Evolutionary conservation across 2,329 filamentous ascomycete species (phyloP), one percentile per base, ranked within the genome.

Genomic region (Calonectria pteridis): DNA sequence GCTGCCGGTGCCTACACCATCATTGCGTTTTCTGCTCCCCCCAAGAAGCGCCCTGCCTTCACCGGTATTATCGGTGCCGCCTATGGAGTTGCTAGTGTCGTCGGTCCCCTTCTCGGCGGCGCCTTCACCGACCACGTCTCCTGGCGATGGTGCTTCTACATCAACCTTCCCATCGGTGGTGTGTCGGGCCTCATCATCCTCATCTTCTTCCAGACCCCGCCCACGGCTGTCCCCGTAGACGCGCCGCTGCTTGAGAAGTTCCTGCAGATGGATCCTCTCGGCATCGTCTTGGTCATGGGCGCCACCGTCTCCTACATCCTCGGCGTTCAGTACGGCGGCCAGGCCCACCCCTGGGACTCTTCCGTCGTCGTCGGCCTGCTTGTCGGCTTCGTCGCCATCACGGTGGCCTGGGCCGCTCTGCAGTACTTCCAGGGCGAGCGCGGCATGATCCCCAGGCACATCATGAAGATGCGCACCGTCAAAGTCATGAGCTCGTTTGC

Each of bases 1-100:
- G 85, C 85, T 65, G 85, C 84, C 2, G 89, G 89, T 0, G 84
- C 85, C 4, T 87, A 89, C 79, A 89, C 85, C 33, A 89, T 90
- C 74, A 87, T 89, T 76, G 88, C 84, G 1, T 89, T 86, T 69
- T 80, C 83, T 40, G 85, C 84, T 4, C 80, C 81, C 31, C 84
- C 83, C 18, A 81, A 82, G 76, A 81, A 78, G 62, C 79, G 84
- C 5, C 83, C 84, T 26, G 82, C 81, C 16, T 84, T 84, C 58
- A 85, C 83, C n/a, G 84, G 84, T 29, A 82, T 85, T 66, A 80
- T 85, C 40, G 84, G 84, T 14, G 82, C 83, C 3, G 76, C 83
- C 0, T 85, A 84, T 49, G 83, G 83, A 33, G 77, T 85, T 14
- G 84, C 84, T 16, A 82, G 79, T 28, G 82, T 85, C 55, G 78